Conservation (phyloP, 2,329 filamentous ascomycete genomes). For the Pseudodiploospora longispora region DNA sequence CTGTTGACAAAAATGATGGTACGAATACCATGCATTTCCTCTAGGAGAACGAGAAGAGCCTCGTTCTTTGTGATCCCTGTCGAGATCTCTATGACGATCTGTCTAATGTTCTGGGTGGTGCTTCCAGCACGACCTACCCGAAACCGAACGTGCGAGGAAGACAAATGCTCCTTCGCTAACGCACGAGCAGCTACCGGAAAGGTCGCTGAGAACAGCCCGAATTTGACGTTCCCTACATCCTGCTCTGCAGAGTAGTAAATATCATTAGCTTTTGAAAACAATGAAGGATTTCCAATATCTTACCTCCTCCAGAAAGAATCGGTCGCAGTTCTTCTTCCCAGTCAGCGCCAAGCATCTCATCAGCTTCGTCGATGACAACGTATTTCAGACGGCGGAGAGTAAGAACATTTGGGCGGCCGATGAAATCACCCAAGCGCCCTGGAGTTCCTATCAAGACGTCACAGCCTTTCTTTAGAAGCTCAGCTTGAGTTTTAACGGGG, state of each 20-base stretch:
- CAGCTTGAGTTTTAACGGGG: constrained; percentile 59
- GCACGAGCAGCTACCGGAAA: constrained; percentile 75
- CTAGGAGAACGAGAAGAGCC: constrained; percentile 63
- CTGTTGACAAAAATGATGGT: constrained; percentile 88
- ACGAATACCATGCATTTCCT: constrained; percentile 60
- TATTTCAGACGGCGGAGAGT: constrained; percentile 71
- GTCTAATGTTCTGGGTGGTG: constrained; percentile 73
- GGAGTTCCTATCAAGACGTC: constrained; percentile 85
- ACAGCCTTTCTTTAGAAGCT: constrained; percentile 73
- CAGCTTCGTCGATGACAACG: constrained; percentile 85
- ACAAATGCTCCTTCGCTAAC: constrained; percentile 68
- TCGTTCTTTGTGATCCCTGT: constrained; percentile 60
- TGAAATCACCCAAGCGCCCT: constrained; percentile 78
- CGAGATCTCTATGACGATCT: constrained; percentile 58
- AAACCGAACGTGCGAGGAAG: constrained; percentile 67
- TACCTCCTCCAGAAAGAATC: constrained; percentile 76
- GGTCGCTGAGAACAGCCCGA: constrained; percentile 88
- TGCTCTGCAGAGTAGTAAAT: constrained; percentile 45
- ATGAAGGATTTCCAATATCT: constrained; percentile 21
- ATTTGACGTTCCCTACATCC: constrained; percentile 60
- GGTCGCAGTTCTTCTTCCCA: constrained; percentile 70
- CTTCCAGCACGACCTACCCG: constrained; percentile 82
- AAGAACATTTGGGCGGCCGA: constrained; percentile 60
- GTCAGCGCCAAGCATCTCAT: constrained; percentile 76
- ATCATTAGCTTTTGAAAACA: not conserved